These are phyloP conservation scores for Histomonas meleagridis DNA, from an alignment of 208 protist genomes.

Conservation along the genomic window DNA sequence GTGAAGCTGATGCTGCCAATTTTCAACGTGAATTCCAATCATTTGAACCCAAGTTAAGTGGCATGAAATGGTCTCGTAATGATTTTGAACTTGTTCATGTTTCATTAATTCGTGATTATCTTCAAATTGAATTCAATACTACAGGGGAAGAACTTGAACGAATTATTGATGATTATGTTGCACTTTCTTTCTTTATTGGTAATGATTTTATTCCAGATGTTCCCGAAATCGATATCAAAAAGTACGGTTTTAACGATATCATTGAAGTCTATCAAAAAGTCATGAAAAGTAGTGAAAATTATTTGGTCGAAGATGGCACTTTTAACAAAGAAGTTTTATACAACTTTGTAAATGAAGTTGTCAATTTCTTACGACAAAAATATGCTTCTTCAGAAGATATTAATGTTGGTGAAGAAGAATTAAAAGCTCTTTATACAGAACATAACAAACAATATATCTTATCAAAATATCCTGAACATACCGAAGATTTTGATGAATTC, in stretches of 20 bases:
- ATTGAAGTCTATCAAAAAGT: neutral
- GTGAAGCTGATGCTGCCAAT: slow-evolving; percentile 72
- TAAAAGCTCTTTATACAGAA: neutral
- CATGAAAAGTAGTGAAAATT: neutral
- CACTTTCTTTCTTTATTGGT: slow-evolving; percentile 75
- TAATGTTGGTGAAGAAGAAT: neutral
- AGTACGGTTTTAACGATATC: slow-evolving; percentile 57
- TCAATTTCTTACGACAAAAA: neutral
- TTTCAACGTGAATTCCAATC: neutral
- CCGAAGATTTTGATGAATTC: neutral
- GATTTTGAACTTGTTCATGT: slow-evolving; percentile 38
- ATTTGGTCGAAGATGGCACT: neutral
- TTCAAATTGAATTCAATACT: neutral
- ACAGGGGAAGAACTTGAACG: slow-evolving; percentile 37
- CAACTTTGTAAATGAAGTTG: neutral
- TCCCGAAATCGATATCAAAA: slow-evolving; percentile 75
- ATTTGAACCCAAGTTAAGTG: neutral
- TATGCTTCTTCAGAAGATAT: neutral
- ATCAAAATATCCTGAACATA: neutral
- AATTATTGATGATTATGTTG: slow-evolving; percentile 51
- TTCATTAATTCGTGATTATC: slow-evolving; percentile 31
- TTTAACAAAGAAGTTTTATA: neutral
- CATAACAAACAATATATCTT: neutral
- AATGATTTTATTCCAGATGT: slow-evolving; percentile 95
- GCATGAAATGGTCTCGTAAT: neutral